phyloP scores from a whole-genome alignment of 192 early-diverging fungal genomes.

The Dissophora ornata region DNA sequence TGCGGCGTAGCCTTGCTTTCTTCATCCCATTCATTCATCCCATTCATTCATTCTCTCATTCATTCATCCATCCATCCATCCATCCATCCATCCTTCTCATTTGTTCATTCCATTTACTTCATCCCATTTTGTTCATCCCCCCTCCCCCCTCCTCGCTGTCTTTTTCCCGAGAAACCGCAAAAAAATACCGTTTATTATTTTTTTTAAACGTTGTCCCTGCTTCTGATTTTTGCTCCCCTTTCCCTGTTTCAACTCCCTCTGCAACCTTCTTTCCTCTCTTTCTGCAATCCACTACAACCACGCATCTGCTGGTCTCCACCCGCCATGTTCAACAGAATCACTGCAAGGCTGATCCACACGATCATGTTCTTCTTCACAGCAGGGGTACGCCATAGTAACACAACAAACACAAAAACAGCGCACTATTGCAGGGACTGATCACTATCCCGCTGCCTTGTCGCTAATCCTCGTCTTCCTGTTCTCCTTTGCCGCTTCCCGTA shows the following conservation, averaged over 20 bases:
- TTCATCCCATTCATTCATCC: background rate
- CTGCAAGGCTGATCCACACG: slow-evolving; percentile 22
- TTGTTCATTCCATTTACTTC: background rate
- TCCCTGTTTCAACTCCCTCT: background rate
- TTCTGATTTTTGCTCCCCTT: background rate
- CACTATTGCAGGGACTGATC: no score
- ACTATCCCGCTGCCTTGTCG: no score
- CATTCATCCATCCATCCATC: background rate
- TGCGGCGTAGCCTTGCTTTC: no score
- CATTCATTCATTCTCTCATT: background rate
- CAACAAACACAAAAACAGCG: background rate
- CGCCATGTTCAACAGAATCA: slow-evolving; percentile 29
- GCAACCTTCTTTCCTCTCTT: background rate
- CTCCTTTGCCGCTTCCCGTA: no score
- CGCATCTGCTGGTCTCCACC: no score
- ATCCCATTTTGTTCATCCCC: background rate
- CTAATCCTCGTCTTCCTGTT: background rate
- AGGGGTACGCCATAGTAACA: slow-evolving; percentile 20
- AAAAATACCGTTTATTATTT: no score
- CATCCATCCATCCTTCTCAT: background rate
- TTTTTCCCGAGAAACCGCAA: background rate
- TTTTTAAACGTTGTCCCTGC: no score
- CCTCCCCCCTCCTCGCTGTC: background rate
- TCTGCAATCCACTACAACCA: no score
- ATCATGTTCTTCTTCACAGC: slow-evolving; percentile 34